Percentiles rank a stretch among this genome's conserved stretches.
Conservation (phyloP, 2,329 filamentous ascomycete genomes). For the Botryosphaeria agaves region DNA sequence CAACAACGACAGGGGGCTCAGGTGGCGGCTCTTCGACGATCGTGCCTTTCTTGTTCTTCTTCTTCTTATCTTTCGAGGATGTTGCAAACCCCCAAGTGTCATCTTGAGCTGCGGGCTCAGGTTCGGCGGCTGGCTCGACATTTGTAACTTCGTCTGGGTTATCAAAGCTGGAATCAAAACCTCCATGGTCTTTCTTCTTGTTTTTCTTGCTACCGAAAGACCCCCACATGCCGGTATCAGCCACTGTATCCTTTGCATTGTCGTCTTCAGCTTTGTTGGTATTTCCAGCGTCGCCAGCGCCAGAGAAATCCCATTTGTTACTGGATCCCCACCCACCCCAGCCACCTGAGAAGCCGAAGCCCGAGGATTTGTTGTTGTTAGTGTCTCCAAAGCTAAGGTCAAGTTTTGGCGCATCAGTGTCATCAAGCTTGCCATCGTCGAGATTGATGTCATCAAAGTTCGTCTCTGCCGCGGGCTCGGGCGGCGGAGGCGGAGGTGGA, state of each 20-base stretch:
- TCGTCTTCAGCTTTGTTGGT: constrained; percentile 7
- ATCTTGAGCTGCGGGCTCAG: constrained; percentile 4
- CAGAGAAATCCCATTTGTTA: constrained; percentile 17
- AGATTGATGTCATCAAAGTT: constrained; percentile 29
- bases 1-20: constrained; percentile 12
- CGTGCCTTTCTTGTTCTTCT: constrained; percentile 15
- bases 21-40: constrained; percentile 9
- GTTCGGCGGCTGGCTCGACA: constrained; percentile 4
- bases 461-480: constrained; percentile 16
- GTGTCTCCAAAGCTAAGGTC: constrained; percentile 24
- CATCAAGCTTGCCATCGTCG: constrained; percentile 18
- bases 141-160: constrained; percentile 5
- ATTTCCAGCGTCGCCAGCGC: constrained; percentile 4
- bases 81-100: constrained; percentile 5
- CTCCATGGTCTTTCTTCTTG: constrained; percentile 7
- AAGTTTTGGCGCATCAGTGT: constrained; percentile 23
- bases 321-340: constrained; percentile 14
- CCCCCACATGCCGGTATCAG: constrained; percentile 7
- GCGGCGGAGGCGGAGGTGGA: constrained; percentile 11
- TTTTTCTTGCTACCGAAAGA: constrained; percentile 14
- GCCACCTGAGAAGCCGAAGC: constrained; percentile 13
- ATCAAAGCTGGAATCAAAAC: constrained; percentile 14
- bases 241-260: constrained; percentile 7
- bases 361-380: constrained; percentile 11
- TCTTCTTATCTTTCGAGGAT: constrained; percentile 14